Evolutionary conservation across 2,329 filamentous ascomycete genomes (phyloP).

Genomic region (Pestalotiopsis sp.): DNA sequence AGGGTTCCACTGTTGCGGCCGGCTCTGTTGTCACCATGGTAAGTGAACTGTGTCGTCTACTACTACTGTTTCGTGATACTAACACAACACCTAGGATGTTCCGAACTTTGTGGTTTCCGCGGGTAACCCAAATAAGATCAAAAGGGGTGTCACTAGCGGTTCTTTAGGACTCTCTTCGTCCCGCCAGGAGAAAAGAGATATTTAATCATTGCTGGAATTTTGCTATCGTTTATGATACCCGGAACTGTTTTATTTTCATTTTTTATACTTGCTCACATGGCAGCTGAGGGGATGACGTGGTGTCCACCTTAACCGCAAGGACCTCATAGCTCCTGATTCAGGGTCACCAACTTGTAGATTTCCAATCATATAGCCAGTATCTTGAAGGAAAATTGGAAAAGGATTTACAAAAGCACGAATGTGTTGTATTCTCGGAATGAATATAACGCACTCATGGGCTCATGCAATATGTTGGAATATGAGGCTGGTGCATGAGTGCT

Average conservation of each 20-base stretch:
- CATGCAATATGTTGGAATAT: not conserved
- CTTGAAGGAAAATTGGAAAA: not conserved
- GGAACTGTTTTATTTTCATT: slow-evolving; percentile 1
- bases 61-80: not conserved
- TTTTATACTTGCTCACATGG: not conserved
- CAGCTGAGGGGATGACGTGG: not conserved
- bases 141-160: slow-evolving; percentile 37
- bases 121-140: slow-evolving; percentile 68
- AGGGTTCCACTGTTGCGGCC: slow-evolving; percentile 78
- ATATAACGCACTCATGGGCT: not conserved
- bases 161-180: slow-evolving; percentile 12
- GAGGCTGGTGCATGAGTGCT: too few relatives aligned
- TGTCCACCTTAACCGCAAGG: not conserved
- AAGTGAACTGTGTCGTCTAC: slow-evolving; percentile 8
- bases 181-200: not conserved
- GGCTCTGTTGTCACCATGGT: slow-evolving; percentile 74
- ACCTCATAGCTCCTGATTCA: not conserved
- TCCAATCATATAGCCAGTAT: not conserved
- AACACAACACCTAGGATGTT: slow-evolving; percentile 50
- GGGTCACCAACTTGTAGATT: not conserved
- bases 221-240: slow-evolving; percentile 22
- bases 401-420: not conserved
- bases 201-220: not conserved
- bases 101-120: slow-evolving; percentile 69
- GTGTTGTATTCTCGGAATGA: not conserved